Percentiles rank a stretch among this genome's conserved stretches.
Conservation (phyloP, 306 rosid species). For the Dalbergia oliveri region DNA sequence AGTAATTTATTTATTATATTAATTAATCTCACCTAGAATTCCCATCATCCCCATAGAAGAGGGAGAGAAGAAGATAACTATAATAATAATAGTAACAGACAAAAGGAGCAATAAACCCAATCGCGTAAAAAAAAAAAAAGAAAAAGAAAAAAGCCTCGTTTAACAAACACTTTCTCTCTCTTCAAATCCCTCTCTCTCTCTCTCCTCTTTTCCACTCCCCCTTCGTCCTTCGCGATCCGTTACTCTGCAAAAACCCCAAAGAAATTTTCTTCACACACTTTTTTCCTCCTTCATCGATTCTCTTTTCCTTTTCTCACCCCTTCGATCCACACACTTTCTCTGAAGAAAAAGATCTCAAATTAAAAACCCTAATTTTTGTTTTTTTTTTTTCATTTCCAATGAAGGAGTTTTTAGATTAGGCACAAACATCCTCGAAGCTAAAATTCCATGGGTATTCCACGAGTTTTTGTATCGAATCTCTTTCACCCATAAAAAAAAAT, state of each 20-base stretch:
- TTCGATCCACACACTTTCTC: constrained; percentile 58
- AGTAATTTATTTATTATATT: not conserved
- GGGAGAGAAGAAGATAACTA: not conserved
- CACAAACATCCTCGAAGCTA: constrained; percentile 55
- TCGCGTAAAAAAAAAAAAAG: not conserved
- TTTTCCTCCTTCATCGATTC: not conserved
- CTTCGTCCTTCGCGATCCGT: constrained; percentile 53
- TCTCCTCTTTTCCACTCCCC: constrained; percentile 37
- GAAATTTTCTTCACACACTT: constrained; percentile 17
- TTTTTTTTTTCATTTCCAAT: not conserved
- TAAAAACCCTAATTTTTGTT: constrained; percentile 60
- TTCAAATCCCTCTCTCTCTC: constrained; percentile 36
- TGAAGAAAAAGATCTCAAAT: not conserved
- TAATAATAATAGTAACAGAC: not conserved
- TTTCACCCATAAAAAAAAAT: constrained; percentile 5
- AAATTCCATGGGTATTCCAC: constrained; percentile 34
- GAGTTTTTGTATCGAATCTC: constrained; percentile 40
- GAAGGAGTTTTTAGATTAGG: constrained; percentile 55
- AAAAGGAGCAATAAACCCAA: not conserved
- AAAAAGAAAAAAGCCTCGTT: constrained; percentile 11
- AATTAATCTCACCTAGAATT: not conserved
- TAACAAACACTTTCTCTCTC: constrained; percentile 41
- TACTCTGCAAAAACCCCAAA: constrained; percentile 41
- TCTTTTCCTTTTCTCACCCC: constrained; percentile 2
- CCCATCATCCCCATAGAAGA: not conserved